These are phyloP conservation scores for Ascobolus immersus DNA, from an alignment of 495 filamentous ascomycete species.

Conservation along the genomic window DNA sequence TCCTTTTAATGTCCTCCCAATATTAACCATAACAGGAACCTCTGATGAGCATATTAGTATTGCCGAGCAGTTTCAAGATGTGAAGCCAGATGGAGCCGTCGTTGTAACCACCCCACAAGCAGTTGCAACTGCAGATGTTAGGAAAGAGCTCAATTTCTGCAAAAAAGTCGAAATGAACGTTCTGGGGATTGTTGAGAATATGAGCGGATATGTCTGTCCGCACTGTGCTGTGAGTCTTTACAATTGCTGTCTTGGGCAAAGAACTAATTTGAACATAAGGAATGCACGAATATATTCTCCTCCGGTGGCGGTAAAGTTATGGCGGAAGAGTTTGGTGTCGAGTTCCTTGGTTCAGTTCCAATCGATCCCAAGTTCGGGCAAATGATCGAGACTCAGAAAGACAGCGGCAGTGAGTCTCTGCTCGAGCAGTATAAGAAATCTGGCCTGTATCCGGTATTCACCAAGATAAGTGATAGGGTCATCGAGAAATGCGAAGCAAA, in stretches of 20 bases:
- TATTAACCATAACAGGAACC: too few relatives aligned
- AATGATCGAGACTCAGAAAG: constrained; percentile 24
- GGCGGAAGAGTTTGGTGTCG: constrained; percentile 60
- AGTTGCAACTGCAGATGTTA: constrained; percentile 72
- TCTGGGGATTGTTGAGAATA: constrained; percentile 86
- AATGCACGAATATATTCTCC: constrained; percentile 77
- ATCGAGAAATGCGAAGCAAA: constrained; percentile 5
- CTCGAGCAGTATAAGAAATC: constrained; percentile 17
- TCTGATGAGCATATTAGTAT: constrained; percentile 94
- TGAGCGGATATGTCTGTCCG: constrained; percentile 89
- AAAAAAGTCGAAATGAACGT: constrained; percentile 56
- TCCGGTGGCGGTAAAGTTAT: constrained; percentile 75
- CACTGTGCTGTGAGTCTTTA: constrained; percentile 31
- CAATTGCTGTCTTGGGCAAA: neutral
- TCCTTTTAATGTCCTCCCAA: too few relatives aligned
- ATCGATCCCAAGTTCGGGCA: constrained; percentile 53
- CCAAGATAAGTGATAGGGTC: constrained; percentile 16
- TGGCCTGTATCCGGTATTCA: constrained; percentile 10
- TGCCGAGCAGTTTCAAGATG: constrained; percentile 46
- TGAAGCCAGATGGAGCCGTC: constrained; percentile 51
- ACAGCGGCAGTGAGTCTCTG: constrained; percentile 17
- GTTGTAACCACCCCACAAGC: constrained; percentile 93
- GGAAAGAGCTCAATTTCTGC: constrained; percentile 93
- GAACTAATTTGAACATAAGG: constrained; percentile 11
- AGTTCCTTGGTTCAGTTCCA: constrained; percentile 66